Conservation (phyloP, 148 eudicot species). For the Persicaria maculosa region DNA sequence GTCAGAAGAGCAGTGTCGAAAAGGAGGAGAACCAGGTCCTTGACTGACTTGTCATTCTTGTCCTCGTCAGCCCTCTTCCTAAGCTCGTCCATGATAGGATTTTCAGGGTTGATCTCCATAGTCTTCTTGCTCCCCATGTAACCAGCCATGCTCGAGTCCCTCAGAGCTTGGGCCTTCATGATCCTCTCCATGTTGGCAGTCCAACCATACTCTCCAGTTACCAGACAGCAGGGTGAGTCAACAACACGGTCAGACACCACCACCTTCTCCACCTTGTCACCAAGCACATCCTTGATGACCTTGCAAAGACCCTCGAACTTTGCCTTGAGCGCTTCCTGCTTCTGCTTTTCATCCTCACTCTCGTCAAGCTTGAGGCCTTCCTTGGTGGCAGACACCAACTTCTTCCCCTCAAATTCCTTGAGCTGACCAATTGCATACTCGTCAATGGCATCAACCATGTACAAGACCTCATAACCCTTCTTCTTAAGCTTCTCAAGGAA, state of each 20-base stretch:
- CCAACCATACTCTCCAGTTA: constrained; percentile 28
- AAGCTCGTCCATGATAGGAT: constrained; percentile 26
- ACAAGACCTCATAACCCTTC: constrained; percentile 23
- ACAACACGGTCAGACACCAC: constrained; percentile 21
- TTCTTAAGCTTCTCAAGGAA: constrained; percentile 25
- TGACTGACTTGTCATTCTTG: constrained; percentile 27
- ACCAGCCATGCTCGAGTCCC: constrained; percentile 22
- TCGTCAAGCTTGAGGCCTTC: constrained; percentile 25
- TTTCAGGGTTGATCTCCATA: constrained; percentile 30
- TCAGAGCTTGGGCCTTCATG: constrained; percentile 28
- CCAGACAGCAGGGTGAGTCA: constrained; percentile 23
- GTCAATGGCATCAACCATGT: constrained; percentile 28
- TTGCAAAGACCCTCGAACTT: constrained; percentile 24
- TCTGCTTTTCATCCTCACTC: constrained; percentile 20
- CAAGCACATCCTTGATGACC: constrained; percentile 25
- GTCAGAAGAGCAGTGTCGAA: constrained; percentile 25
- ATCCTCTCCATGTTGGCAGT: constrained; percentile 31
- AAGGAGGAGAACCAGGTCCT: constrained; percentile 26
- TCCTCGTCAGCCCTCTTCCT: constrained; percentile 24
- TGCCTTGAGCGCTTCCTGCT: constrained; percentile 19
- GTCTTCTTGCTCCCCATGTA: constrained; percentile 36
- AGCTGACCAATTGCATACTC: constrained; percentile 21
- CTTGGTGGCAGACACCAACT: constrained; percentile 23
- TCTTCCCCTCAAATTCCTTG: constrained; percentile 28
- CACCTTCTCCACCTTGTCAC: constrained; percentile 25